Percentiles rank a stretch among this genome's conserved stretches.
Evolutionary conservation across 1,139 yeast species (phyloP).

Genomic region (Candida sanyaensis): DNA sequence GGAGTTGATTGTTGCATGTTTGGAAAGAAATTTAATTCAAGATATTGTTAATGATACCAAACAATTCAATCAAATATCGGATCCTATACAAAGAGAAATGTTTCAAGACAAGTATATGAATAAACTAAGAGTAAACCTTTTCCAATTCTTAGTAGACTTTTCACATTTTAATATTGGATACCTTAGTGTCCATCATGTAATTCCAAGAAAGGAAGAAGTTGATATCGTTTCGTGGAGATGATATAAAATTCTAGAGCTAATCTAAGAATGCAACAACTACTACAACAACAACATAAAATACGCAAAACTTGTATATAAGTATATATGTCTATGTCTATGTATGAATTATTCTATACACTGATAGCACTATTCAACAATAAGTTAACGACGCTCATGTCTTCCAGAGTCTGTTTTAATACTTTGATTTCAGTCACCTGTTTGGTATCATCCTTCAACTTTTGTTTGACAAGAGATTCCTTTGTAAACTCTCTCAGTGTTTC

Average conservation of each 20-base stretch:
- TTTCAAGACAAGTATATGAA: slow-evolving; percentile 17
- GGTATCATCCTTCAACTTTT: too few species aligned
- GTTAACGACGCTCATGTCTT: slow-evolving; percentile 3
- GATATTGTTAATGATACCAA: slow-evolving; percentile 24
- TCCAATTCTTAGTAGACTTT: slow-evolving; percentile 36
- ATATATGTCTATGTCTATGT: neutral
- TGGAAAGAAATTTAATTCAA: slow-evolving; percentile 49
- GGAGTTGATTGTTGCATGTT: slow-evolving; percentile 49
- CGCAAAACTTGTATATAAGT: slow-evolving; percentile 2
- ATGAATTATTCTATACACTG: neutral
- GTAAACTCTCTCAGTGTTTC: too few species aligned
- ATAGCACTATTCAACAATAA: neutral
- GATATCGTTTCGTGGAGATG: slow-evolving; percentile 11
- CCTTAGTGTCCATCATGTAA: slow-evolving; percentile 18
- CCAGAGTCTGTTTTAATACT: slow-evolving; percentile 6
- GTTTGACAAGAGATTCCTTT: too few species aligned
- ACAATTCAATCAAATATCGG: slow-evolving; percentile 15
- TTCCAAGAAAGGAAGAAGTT: slow-evolving; percentile 5
- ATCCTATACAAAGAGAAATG: slow-evolving; percentile 14
- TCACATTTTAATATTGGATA: slow-evolving; percentile 39
- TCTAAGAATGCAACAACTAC: too few species aligned
- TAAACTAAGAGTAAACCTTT: slow-evolving; percentile 27
- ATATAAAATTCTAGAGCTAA: neutral
- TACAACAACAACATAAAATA: neutral
- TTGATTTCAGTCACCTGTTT: neutral